Evolutionary conservation across 1,284 basidiomycete species (phyloP), one percentile per base, ranked within the genome.

Genomic region (Irpex sp.): DNA sequence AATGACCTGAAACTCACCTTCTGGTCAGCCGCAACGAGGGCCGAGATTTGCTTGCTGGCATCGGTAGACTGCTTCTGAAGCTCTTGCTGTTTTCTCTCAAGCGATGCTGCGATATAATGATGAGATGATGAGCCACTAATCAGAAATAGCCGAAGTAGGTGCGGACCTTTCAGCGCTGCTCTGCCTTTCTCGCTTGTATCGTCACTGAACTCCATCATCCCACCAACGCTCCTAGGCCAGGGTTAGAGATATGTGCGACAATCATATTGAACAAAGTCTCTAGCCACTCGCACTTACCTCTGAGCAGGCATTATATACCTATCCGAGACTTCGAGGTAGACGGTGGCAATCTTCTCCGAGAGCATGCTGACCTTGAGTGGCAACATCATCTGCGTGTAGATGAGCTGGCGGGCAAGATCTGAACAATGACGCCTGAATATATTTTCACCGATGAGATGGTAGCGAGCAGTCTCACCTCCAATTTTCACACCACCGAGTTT

Each of bases 341-440:
- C 54, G 8, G 54, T 36, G 11, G 54, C 21, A 36, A 56, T 56
- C 54, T 56, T 56, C 26, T 56, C 54, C 31, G 54, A 31, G 9
- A 56, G 54, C 54, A 56, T 56, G 26, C 54, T 56, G 11, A 56
- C 54, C 26, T 36, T 56, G 21, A 56, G n/a, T 11, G 54, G 54
- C 54, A 56, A 15, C 54, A 56, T 56, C 54, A 56, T 56, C 31
- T 56, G 54, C 9, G 54, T 36, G n/a, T 56, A 56, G 31, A 56
- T 56, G 26, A 56, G 54, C 54, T 56, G 54, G n/a, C 54, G 54
- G 11, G 54, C 21, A 17, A 56, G 54, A 17, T 56, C 54, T 56
- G n/a, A 34, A 21, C 7, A 34, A 8, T 55, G 19, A 34, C 19
- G 11, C 7, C 13, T 9, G 54, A 55, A 9, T 11, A 55, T 26